A percentile compares a stretch with the other conserved stretches of the same genome.
Conservation (phyloP, 1,139 yeast species). For the Suhomyces coccinellae region DNA sequence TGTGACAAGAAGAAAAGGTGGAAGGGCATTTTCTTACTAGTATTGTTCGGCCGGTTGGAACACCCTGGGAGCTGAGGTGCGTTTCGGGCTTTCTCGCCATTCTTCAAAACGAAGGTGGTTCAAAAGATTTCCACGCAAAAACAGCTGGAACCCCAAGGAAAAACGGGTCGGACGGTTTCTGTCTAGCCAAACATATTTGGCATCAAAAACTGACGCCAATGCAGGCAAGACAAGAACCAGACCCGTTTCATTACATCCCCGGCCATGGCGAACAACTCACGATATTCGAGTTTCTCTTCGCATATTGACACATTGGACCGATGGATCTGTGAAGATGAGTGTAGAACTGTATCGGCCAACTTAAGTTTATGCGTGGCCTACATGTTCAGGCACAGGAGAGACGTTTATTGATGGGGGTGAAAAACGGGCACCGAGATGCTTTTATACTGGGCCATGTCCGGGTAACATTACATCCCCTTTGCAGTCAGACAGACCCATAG, state of each 20-base stretch:
- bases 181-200: neutral
- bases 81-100: neutral
- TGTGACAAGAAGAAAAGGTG: constrained; percentile 6
- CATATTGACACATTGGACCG: constrained; percentile 57
- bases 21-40: neutral
- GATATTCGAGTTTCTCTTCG: constrained; percentile 30
- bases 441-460: constrained; percentile 9
- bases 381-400: constrained; percentile 2
- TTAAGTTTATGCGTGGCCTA: constrained; percentile 42
- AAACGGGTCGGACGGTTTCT: neutral
- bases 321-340: constrained; percentile 26
- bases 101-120: constrained; percentile 6
- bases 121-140: neutral
- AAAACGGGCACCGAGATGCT: neutral
- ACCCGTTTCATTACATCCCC: neutral
- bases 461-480: constrained; percentile 7
- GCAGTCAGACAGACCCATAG: constrained; percentile 23
- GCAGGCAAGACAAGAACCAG: neutral
- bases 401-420: constrained; percentile 11
- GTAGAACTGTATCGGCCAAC: constrained; percentile 38
- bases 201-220: constrained; percentile 6
- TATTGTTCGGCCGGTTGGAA: constrained; percentile 6
- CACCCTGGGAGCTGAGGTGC: constrained; percentile 2
- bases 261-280: constrained; percentile 3
- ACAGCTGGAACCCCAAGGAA: constrained; percentile 5